Conservation (phyloP, 208 protist species). For the Leishmania martiniquensis region DNA sequence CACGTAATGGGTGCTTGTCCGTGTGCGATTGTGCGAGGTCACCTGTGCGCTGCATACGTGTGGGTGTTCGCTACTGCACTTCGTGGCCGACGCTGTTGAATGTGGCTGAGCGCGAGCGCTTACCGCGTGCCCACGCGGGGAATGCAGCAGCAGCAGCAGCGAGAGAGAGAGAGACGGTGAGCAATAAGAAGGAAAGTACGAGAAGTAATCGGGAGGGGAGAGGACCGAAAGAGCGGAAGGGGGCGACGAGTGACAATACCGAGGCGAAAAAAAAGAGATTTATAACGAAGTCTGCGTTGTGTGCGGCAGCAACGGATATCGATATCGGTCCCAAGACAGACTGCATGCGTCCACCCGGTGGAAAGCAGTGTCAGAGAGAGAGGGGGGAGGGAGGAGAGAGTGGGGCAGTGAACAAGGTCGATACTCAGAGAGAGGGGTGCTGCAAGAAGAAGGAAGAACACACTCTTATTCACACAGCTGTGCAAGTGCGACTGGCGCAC, state of each 20-base stretch:
- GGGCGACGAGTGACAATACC: not conserved
- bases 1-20: not conserved
- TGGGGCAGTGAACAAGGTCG: not conserved
- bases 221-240: not conserved
- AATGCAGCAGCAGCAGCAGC: not conserved
- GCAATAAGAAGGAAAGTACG: not conserved
- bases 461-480: not conserved
- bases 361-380: not conserved
- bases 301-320: not conserved
- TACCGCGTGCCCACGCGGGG: not conserved
- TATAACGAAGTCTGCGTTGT: not conserved
- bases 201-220: not conserved
- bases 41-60: not conserved
- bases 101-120: not conserved
- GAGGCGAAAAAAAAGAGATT: not conserved
- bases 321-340: not conserved
- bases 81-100: not conserved
- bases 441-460: not conserved
- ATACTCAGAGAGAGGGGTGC: too few species aligned
- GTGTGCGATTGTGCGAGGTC: constrained; percentile 18
- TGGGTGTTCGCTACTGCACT: not conserved
- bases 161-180: not conserved
- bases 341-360: not conserved
- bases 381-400: not conserved
- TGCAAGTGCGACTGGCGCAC: not conserved